Conservation (phyloP, 805 yeast species). For the Grigorovia yakushimaensis region DNA sequence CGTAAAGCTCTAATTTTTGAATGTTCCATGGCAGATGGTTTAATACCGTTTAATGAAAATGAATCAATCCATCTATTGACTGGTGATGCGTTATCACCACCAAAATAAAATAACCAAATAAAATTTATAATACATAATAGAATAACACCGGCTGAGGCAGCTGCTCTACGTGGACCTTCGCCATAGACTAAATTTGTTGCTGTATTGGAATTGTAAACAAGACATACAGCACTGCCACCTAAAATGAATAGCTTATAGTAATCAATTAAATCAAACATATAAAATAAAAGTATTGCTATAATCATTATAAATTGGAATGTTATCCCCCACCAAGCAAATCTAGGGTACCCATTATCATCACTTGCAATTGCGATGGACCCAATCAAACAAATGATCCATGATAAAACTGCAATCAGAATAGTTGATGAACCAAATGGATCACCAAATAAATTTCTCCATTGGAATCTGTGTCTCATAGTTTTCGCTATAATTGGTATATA, state of each 20-base stretch:
- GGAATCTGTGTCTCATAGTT: conserved; percentile 19
- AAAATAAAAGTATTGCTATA: conserved; percentile 40
- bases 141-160: conserved; percentile 90
- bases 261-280: conserved; percentile 54
- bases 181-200: conserved; percentile 72
- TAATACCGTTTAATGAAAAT: conserved; percentile 49
- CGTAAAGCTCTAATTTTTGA: conserved; percentile 18
- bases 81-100: conserved; percentile 85
- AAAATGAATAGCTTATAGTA: conserved; percentile 47
- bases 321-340: conserved; percentile 94
- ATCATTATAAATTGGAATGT: conserved; percentile 65
- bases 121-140: conserved; percentile 71
- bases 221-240: conserved; percentile 48
- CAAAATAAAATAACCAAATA: conserved; percentile 81
- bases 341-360: conserved; percentile 46
- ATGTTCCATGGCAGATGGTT: conserved; percentile 28
- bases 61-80: conserved; percentile 78
- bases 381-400: conserved; percentile 84
- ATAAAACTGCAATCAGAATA: conserved; percentile 56
- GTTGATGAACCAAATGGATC: conserved; percentile 88
- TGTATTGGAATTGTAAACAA: conserved; percentile 76
- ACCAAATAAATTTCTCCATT: conserved; percentile 45
- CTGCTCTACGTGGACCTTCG: conserved; percentile 53
- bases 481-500: too few species aligned
- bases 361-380: conserved; percentile 61